These are phyloP conservation scores for Nigrospora oryzae DNA, from an alignment of 2,329 filamentous ascomycete genomes.

Conservation along the genomic window DNA sequence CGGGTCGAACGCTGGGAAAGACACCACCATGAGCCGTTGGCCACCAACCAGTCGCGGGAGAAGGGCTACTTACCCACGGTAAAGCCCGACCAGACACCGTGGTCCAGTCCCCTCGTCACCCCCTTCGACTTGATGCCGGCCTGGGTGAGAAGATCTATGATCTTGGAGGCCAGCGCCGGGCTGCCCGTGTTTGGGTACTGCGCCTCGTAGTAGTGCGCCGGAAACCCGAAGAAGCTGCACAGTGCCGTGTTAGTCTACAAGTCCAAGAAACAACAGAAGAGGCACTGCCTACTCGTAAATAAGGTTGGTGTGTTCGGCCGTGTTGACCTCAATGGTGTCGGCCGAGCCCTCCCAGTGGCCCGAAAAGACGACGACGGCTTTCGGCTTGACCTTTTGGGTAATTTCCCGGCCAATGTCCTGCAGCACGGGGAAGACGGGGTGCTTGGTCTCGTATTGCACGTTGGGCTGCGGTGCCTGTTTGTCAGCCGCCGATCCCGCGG, in stretches of 20 bases:
- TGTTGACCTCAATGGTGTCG: conserved; percentile 46
- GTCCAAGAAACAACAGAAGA: too few species aligned
- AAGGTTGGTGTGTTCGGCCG: conserved; percentile 41
- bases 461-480: conserved; percentile 35
- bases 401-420: conserved; percentile 49
- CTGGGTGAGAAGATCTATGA: conserved; percentile 18
- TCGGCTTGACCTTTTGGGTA: conserved; percentile 49
- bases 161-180: conserved; percentile 38
- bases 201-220: conserved; percentile 49
- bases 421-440: conserved; percentile 59
- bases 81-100: conserved; percentile 7
- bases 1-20: conserved; percentile 48
- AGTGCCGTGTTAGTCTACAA: background rate
- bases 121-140: conserved; percentile 5
- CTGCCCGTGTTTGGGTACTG: conserved; percentile 51
- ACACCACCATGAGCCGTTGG: background rate
- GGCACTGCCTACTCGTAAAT: conserved; percentile 42
- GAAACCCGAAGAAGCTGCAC: conserved; percentile 48
- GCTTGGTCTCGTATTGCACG: conserved; percentile 59
- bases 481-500: conserved; percentile 1
- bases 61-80: conserved; percentile 3
- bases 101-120: conserved; percentile 4
- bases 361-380: conserved; percentile 56
- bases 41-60: too few species aligned
- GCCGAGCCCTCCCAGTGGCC: conserved; percentile 53